These are phyloP conservation scores for Starmerella etchellsii DNA, from an alignment of 805 yeast species.

Conservation along the genomic window DNA sequence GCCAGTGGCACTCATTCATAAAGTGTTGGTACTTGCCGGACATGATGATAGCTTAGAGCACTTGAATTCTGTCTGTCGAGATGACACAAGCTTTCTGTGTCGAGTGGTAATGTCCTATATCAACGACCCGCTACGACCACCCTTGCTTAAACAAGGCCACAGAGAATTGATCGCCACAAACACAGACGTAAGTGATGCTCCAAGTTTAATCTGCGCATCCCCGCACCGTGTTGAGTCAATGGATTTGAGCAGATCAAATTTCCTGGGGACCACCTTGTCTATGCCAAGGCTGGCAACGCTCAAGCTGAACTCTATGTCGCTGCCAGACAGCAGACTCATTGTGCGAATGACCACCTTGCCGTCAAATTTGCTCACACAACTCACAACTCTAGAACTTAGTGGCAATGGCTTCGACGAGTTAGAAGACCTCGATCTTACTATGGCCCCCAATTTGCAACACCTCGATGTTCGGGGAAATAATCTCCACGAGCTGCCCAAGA, in stretches of 20 bases:
- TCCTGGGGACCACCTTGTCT: conserved; percentile 5
- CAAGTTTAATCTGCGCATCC: conserved; percentile 8
- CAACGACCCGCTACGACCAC: conserved; percentile 15
- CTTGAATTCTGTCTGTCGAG: conserved; percentile 16
- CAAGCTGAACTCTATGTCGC: conserved; percentile 4
- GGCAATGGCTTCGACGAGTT: conserved; percentile 56
- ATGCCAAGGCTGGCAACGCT: conserved; percentile 8
- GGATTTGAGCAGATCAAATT: conserved; percentile 15
- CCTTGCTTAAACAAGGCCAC: conserved; percentile 8
- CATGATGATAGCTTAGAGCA: conserved; percentile 11
- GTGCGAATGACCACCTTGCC: not conserved
- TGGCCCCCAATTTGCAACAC: conserved; percentile 36
- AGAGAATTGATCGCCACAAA: conserved; percentile 10
- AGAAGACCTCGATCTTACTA: conserved; percentile 34
- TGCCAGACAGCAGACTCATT: not conserved
- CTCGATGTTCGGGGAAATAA: conserved; percentile 73
- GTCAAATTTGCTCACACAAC: conserved; percentile 27
- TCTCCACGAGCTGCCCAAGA: conserved; percentile 39
- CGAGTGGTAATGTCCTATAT: conserved; percentile 17
- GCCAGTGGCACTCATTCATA: conserved; percentile 14
- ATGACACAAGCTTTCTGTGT: conserved; percentile 20
- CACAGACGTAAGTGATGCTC: conserved; percentile 16
- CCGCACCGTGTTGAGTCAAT: conserved; percentile 4
- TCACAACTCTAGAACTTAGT: conserved; percentile 59
- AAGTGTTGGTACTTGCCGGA: conserved; percentile 14